These are phyloP conservation scores for Malassezia obtusa DNA, from an alignment of 1,284 basidiomycete genomes.

Conservation along the genomic window DNA sequence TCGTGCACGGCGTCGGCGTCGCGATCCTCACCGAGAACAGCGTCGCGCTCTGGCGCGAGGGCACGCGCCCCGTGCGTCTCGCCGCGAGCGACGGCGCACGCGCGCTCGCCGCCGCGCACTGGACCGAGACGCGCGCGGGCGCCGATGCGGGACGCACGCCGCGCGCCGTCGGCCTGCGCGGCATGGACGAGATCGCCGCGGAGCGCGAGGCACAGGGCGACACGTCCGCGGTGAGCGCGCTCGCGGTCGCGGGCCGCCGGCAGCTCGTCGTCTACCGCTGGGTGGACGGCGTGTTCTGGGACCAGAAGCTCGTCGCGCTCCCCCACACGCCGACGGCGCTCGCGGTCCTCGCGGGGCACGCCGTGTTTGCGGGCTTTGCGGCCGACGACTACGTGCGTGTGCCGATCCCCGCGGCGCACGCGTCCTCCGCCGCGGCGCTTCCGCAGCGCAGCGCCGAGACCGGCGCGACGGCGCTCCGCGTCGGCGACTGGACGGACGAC, in stretches of 20 bases:
- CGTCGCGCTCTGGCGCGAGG: neutral
- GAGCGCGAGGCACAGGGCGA: conserved; percentile 8
- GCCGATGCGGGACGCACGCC: neutral
- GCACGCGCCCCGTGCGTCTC: neutral
- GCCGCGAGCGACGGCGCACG: neutral
- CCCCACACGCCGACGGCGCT: conserved; percentile 74
- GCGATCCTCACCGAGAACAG: neutral
- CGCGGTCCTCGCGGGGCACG: conserved; percentile 51
- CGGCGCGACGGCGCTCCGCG: neutral
- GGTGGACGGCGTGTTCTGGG: conserved; percentile 68
- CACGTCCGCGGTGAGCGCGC: conserved; percentile 54
- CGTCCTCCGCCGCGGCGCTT: conserved; percentile 6
- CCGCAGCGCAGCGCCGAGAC: conserved; percentile 1
- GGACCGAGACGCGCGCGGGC: conserved; percentile 3
- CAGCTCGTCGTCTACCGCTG: conserved; percentile 76
- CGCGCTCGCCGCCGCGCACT: neutral
- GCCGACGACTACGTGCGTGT: conserved; percentile 6
- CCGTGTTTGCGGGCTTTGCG: conserved; percentile 6
- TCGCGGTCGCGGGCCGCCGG: conserved; percentile 75
- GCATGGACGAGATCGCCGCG: conserved; percentile 17
- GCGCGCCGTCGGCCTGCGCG: conserved; percentile 12
- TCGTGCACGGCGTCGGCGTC: conserved; percentile 1
- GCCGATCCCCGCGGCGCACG: neutral
- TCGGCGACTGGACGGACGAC: conserved; percentile 5
- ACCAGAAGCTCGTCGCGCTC: conserved; percentile 63